Base-by-base conservation (phyloP, 2,329 filamentous ascomycete genomes). In the Nothopassalora personata region DNA sequence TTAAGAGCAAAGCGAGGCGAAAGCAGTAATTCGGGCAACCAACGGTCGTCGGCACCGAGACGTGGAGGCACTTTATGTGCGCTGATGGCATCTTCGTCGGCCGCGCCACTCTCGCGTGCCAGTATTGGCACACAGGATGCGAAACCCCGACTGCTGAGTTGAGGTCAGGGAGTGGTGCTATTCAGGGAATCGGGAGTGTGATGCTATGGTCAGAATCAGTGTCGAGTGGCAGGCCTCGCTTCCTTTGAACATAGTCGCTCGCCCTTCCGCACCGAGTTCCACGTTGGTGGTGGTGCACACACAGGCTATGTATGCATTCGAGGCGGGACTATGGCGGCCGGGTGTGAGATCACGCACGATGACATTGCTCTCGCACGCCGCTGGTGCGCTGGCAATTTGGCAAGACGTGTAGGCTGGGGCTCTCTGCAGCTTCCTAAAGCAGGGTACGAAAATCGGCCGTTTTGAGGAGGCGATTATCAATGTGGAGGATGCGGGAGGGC, bases 221-320 rank as follows among this genome's bases (percentile, higher is more conserved):
- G 46, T 27, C 9, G 46, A 5, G 46, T 43, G 39, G 39, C 5
- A 43, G 15, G n/a, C 5, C 5, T 43, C n/a, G 39, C 39, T 13
- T 18, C 39, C 39, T 43, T 5, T 13, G 18, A 43, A 43, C 39
- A 43, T 43, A n/a, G 39, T n/a, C 8, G 11, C 7, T 43, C 5
- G 39, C 39, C 39, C 39, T 18, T 4, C 18, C n/a, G 13, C 18
- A n/a, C 7, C 4, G 39, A n/a, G 59, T 58, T 48, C 31, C 56
- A 57, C 56, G 56, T 59, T 59, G 52, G 56, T 59, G 52, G 56
- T 59, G 56, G 54, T 23, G 23, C 23, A 23, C 23, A 23, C 23
- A 55, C 2, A 56, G 52, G 56, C 58, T 61, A 56, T 59, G 60
- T 49, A 30, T 27, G 36, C 46, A 53, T 36, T 58, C 9, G 11